Evolutionary conservation across 192 early-diverging fungal species (phyloP).

Genomic region (Rhizophagus sp.): DNA sequence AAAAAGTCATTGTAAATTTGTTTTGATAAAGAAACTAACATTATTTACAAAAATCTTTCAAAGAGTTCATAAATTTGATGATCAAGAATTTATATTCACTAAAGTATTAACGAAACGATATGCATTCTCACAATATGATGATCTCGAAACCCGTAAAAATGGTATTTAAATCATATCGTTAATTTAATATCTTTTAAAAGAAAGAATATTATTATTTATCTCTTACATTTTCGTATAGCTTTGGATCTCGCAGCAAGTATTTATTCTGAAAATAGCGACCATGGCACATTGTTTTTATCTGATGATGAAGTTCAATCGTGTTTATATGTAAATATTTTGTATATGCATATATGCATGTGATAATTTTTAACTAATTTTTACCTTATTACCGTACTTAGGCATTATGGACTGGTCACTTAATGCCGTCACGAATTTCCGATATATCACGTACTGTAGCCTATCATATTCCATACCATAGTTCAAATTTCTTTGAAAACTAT

Average conservation of each 20-base stretch:
- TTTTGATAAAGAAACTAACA: background rate
- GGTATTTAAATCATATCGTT: background rate
- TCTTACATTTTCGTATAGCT: background rate
- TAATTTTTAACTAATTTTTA: background rate
- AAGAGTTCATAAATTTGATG: background rate
- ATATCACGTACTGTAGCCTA: background rate
- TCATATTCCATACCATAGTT: background rate
- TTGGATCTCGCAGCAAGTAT: background rate
- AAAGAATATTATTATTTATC: background rate
- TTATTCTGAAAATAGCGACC: background rate
- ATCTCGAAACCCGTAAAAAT: background rate
- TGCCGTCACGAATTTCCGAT: background rate
- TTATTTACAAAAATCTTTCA: background rate
- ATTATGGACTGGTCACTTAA: background rate
- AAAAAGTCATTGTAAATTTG: background rate
- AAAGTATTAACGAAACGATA: background rate
- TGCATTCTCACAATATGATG: background rate
- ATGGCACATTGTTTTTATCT: background rate
- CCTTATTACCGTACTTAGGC: background rate
- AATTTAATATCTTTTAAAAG: background rate
- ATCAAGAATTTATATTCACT: background rate
- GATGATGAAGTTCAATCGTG: background rate
- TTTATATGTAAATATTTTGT: background rate
- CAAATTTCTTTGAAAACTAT: background rate
- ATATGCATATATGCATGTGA: background rate